A percentile compares a stretch with the other conserved stretches of the same genome.
Conservation (phyloP, 2,329 filamentous ascomycete genomes). For the Trichoderma cornu-damae region DNA sequence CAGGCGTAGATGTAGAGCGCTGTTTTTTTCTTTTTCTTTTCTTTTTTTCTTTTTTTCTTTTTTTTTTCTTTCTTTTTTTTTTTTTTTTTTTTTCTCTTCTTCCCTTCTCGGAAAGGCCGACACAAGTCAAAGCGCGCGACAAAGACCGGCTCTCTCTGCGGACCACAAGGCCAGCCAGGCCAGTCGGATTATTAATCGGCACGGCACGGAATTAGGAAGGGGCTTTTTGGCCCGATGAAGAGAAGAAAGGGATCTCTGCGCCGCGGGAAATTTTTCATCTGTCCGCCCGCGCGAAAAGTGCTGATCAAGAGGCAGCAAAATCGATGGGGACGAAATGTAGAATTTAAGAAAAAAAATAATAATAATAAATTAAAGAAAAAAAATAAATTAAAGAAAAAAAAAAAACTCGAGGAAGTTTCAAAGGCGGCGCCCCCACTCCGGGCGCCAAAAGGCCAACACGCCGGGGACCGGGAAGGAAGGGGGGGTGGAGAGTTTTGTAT, state of each 20-base stretch:
- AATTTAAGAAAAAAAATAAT: too few species aligned
- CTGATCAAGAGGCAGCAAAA: neutral
- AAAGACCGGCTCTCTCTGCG: neutral
- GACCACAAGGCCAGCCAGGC: neutral
- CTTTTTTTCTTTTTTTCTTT: neutral
- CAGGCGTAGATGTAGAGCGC: neutral
- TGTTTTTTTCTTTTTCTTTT: neutral
- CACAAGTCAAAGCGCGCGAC: neutral
- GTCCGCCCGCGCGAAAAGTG: too few species aligned
- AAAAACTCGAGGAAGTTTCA: slow-evolving; percentile 11
- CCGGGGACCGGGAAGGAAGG: neutral
- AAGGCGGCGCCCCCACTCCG: slow-evolving; percentile 13
- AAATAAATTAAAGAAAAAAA: too few species aligned
- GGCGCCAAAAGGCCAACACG: slow-evolving; percentile 5
- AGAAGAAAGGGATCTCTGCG: neutral
- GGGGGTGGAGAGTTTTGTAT: neutral
- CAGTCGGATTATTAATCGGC: slow-evolving; percentile 5
- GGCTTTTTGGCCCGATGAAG: neutral
- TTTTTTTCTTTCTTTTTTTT: neutral
- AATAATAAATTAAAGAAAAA: too few species aligned
- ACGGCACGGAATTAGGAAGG: neutral
- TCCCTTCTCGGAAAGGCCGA: neutral
- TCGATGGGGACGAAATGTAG: slow-evolving; percentile 3
- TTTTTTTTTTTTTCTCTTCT: too few species aligned
- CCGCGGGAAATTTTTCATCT: neutral